phyloP scores from a whole-genome alignment of 1,139 yeast genomes.

The Hansenula anomala region DNA sequence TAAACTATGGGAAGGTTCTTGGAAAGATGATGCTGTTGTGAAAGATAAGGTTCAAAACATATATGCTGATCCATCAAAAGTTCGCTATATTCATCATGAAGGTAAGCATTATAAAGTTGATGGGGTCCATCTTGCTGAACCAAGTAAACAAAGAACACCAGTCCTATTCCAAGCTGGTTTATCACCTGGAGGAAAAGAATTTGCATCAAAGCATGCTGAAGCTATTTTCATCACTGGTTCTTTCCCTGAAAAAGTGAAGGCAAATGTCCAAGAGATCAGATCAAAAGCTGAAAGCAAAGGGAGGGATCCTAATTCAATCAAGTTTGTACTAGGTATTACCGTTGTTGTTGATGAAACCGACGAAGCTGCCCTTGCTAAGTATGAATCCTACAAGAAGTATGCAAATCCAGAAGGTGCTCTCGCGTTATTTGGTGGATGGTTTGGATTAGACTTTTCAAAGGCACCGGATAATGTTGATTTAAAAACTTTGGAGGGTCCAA shows the following conservation, averaged over 20 bases:
- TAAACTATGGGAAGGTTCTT: conserved; percentile 32
- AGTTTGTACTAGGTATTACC: conserved; percentile 20
- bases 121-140: conserved; percentile 33
- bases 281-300: conserved; percentile 18
- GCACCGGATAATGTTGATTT: conserved; percentile 23
- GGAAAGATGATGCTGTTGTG: conserved; percentile 38
- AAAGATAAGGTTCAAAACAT: conserved; percentile 26
- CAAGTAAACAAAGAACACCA: conserved; percentile 38
- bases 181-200: conserved; percentile 35
- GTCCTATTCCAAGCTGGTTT: conserved; percentile 41
- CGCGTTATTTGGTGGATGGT: conserved; percentile 30
- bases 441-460: conserved; percentile 24
- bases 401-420: conserved; percentile 26
- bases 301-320: conserved; percentile 24
- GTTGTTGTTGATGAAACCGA: conserved; percentile 25
- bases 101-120: conserved; percentile 35
- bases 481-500: conserved; percentile 23
- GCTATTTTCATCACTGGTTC: conserved; percentile 30
- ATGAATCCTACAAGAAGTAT: conserved; percentile 17
- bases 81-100: conserved; percentile 31
- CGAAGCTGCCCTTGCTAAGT: conserved; percentile 24
- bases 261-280: conserved; percentile 19
- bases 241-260: conserved; percentile 18
- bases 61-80: conserved; percentile 30
- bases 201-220: conserved; percentile 40